phyloP scores from a whole-genome alignment of 1,284 basidiomycete species.

The Trametes pubescens region DNA sequence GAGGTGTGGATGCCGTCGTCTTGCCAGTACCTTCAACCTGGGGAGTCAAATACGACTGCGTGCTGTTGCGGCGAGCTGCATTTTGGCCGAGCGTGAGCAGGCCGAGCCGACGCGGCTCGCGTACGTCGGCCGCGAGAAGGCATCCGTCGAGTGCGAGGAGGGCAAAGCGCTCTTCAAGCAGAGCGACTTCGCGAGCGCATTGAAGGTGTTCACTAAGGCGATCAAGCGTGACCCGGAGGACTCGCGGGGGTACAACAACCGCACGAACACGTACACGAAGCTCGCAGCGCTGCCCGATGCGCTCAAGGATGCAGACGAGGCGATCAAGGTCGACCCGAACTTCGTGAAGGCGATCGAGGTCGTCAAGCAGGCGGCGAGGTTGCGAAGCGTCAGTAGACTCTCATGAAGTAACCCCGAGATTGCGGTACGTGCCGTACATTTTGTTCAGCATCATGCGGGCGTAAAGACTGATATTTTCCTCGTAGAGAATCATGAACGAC shows the following conservation, averaged over 20 bases:
- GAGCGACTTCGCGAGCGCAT: conserved; percentile 91
- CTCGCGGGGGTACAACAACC: conserved; percentile 95
- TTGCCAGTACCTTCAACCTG: no score
- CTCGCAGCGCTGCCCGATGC: conserved; percentile 94
- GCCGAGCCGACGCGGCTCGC: conserved; percentile 82
- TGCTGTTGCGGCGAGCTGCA: no score
- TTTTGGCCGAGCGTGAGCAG: conserved; percentile 84
- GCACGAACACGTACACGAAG: conserved; percentile 97
- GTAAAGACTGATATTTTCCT: conserved; percentile 17
- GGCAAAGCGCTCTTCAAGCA: conserved; percentile 94
- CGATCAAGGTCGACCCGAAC: conserved; percentile 90
- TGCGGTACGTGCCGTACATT: conserved; percentile 55
- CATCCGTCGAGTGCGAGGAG: conserved; percentile 87
- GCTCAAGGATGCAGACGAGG: conserved; percentile 94
- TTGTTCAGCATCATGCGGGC: conserved; percentile 1
- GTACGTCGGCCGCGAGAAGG: conserved; percentile 91
- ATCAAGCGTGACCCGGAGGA: conserved; percentile 96
- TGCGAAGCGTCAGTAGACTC: conserved; percentile 82
- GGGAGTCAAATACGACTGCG: no score
- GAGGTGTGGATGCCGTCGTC: no score
- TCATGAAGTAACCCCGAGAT: conserved; percentile 95
- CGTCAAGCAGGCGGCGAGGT: conserved; percentile 78
- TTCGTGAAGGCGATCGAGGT: conserved; percentile 94
- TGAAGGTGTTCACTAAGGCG: conserved; percentile 93
- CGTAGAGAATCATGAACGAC: conserved; percentile 83